Evolutionary conservation across 2,329 filamentous ascomycete genomes (phyloP), one percentile per base, ranked within the genome.

Genomic region (Colletotrichum agaves): DNA sequence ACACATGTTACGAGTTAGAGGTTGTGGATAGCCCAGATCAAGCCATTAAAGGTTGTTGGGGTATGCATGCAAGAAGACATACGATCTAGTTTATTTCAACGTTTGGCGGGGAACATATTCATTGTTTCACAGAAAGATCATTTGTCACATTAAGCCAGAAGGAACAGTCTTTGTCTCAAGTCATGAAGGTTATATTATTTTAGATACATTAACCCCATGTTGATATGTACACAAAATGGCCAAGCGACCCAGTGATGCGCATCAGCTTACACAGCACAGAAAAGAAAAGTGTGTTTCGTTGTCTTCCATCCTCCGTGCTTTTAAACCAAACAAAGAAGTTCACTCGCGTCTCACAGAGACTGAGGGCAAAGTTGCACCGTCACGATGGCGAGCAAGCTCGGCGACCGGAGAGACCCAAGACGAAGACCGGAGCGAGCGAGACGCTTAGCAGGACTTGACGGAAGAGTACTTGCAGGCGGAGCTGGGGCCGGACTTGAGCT

Each of bases 381-480:
- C 3, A 37, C 59, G 12, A 31, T 35, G 6, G 27, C 27, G 57
- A 31, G 43, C 10, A 17, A 55, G 31, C 55, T 11, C 17, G 8
- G 19, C 3, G 21, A 35, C 49, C 23, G 19, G 37, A 35, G 19
- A 58, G 56, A 66, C 46, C 37, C 11, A 41, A 19, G 23, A 5
- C 5, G 31, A 41, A 46, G 27, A 46, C 43, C 2, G 4, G 33
- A 37, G 15, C 15, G 4, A 43, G 52, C 53, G 39, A 59, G 53
- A 27, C 67, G 64, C 64, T 63, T 67, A 69, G 63, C 67, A 69
- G n/a, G 67, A 44, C 67, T 60, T 60, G 67, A 63, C 17, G 49
- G 39, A 39, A 43, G 67, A 46, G 63, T 56, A 67, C 63, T 69
- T 69, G 67, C 67, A 69, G 12, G 58, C 19, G 37, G 4, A 0